Conservation (phyloP, 805 yeast species). For the Yamadazyma paraphyllophila region DNA sequence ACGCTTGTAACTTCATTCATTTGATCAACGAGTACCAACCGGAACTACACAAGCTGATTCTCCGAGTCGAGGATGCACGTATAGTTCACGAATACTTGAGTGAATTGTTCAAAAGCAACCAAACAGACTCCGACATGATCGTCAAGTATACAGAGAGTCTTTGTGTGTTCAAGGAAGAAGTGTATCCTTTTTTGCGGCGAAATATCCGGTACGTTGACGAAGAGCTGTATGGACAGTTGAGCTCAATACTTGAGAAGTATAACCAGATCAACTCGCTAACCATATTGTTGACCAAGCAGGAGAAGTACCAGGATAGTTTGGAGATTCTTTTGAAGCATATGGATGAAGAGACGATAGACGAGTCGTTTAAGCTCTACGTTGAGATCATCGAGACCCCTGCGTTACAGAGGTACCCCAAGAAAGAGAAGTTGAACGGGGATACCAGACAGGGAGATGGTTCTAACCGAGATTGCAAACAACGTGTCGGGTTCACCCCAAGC, state of each 20-base stretch:
- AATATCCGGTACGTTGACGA: conserved; percentile 4
- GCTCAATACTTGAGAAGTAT: conserved; percentile 19
- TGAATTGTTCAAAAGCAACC: conserved; percentile 22
- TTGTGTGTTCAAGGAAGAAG: background rate
- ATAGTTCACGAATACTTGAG: conserved; percentile 32
- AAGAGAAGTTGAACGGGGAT: no score
- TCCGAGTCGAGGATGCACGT: conserved; percentile 23
- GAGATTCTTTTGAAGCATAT: conserved; percentile 17
- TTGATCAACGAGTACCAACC: conserved; percentile 39
- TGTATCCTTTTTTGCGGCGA: conserved; percentile 16
- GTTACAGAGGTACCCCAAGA: conserved; percentile 3
- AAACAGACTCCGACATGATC: conserved; percentile 7
- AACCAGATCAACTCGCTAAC: conserved; percentile 31
- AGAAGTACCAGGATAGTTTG: conserved; percentile 30
- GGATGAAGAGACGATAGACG: conserved; percentile 19
- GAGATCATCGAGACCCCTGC: conserved; percentile 24
- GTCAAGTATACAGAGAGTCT: conserved; percentile 2
- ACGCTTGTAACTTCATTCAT: conserved; percentile 33
- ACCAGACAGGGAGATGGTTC: no score
- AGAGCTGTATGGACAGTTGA: conserved; percentile 5
- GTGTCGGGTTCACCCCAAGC: conserved; percentile 17
- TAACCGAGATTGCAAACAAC: no score
- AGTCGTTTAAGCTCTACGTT: conserved; percentile 29
- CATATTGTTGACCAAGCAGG: conserved; percentile 22
- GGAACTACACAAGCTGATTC: conserved; percentile 34